Evolutionary conservation across 768 basidiomycete genomes (phyloP).

Genomic region (Kwoniella heveanensis): DNA sequence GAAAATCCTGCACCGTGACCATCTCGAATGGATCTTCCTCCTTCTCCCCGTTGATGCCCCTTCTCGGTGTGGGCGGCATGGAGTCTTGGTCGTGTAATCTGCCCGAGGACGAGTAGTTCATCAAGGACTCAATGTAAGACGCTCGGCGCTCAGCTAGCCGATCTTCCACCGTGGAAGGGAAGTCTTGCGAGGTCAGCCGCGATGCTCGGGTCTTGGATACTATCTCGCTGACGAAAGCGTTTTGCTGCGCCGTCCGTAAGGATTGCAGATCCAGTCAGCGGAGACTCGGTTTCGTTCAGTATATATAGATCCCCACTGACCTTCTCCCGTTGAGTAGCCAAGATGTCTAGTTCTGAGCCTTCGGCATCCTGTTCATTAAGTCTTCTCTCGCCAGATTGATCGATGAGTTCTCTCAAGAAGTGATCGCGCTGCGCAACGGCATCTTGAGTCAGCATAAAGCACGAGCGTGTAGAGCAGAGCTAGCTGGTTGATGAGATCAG

Average conservation of each 20-base stretch:
- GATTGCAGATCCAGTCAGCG: background rate
- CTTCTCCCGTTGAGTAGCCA: conserved; percentile 1
- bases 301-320: no score
- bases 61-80: conserved; percentile 56
- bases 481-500: no score
- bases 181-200: conserved; percentile 33
- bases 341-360: background rate
- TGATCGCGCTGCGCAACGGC: conserved; percentile 43
- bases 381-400: conserved; percentile 31
- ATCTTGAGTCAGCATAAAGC: no score
- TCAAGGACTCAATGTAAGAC: conserved; percentile 73
- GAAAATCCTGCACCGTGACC: conserved; percentile 41
- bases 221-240: conserved; percentile 14
- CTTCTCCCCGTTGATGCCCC: background rate
- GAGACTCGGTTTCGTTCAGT: no score
- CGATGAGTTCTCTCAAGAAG: conserved; percentile 37
- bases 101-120: conserved; percentile 70
- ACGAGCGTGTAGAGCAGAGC: no score
- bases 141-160: conserved; percentile 61
- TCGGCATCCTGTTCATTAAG: conserved; percentile 35
- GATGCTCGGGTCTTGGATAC: conserved; percentile 22
- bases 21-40: conserved; percentile 34
- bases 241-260: conserved; percentile 12
- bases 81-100: conserved; percentile 81
- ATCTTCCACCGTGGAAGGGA: conserved; percentile 16